phyloP scores from a whole-genome alignment of 148 eudicot genomes.

The Amaranthus hypochondriacus region DNA sequence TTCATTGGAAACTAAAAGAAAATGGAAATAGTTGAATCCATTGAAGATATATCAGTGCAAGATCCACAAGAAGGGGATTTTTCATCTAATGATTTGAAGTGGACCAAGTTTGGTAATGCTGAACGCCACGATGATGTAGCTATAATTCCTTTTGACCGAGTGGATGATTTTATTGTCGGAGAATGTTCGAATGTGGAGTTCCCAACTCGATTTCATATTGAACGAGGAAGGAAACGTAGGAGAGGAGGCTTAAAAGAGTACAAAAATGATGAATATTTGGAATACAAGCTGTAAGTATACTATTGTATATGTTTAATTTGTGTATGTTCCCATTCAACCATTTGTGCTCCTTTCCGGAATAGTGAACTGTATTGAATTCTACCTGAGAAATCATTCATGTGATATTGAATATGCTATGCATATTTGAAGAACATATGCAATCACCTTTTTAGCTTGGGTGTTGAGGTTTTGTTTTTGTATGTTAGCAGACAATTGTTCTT shows the following conservation, averaged over 20 bases:
- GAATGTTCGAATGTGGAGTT: slow-evolving; percentile 78
- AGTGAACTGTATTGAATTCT: too few species aligned
- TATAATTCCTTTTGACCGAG: slow-evolving; percentile 75
- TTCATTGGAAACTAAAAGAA: slow-evolving; percentile 7
- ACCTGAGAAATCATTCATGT: too few species aligned
- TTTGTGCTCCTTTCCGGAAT: too few species aligned
- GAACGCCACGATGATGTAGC: slow-evolving; percentile 83
- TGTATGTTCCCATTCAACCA: too few species aligned
- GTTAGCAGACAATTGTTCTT: too few species aligned
- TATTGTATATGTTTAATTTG: background rate
- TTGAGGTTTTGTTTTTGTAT: background rate
- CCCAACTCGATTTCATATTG: slow-evolving; percentile 92
- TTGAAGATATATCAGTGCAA: slow-evolving; percentile 54
- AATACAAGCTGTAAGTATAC: slow-evolving; percentile 69
- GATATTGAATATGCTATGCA: background rate
- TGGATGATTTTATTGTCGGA: slow-evolving; percentile 82
- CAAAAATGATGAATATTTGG: slow-evolving; percentile 84
- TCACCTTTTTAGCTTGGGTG: background rate
- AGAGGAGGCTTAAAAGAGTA: slow-evolving; percentile 67
- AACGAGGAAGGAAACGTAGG: slow-evolving; percentile 79
- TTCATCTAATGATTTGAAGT: slow-evolving; percentile 66
- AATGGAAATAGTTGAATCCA: slow-evolving; percentile 73
- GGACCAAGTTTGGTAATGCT: slow-evolving; percentile 70
- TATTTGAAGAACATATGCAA: background rate
- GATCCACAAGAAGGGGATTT: slow-evolving; percentile 68